phyloP scores from a whole-genome alignment of 805 yeast species.

The Nakazawaea siamensis region DNA sequence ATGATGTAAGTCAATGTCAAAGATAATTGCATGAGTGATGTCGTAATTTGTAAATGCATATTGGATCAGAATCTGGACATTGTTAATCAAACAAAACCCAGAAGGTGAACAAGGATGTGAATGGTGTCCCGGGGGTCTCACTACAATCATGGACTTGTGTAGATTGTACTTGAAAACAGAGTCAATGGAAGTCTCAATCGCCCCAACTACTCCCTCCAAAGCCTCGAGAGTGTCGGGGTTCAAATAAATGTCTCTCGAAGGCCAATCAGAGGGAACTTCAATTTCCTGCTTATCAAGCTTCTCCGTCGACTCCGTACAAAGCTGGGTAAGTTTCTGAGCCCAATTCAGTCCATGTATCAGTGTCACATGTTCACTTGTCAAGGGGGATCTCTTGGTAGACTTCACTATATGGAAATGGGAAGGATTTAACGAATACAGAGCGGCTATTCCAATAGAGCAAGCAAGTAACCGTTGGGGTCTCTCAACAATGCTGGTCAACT shows the following conservation, averaged over 20 bases:
- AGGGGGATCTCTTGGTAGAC: conserved; percentile 36
- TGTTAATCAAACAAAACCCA: conserved; percentile 76
- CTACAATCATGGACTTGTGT: conserved; percentile 53
- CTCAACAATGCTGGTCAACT: conserved; percentile 65
- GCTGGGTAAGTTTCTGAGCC: conserved; percentile 49
- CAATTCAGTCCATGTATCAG: conserved; percentile 70
- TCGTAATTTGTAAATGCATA: conserved; percentile 57
- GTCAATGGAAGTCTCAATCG: conserved; percentile 67
- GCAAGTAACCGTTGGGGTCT: conserved; percentile 77
- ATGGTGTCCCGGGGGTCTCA: conserved; percentile 85
- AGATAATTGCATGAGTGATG: conserved; percentile 72
- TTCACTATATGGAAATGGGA: conserved; percentile 43
- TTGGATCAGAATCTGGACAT: conserved; percentile 74
- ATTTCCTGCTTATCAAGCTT: conserved; percentile 45
- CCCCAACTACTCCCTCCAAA: conserved; percentile 68
- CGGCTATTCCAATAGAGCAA: conserved; percentile 67
- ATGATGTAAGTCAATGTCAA: conserved; percentile 81
- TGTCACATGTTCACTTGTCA: conserved; percentile 51
- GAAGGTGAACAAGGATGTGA: conserved; percentile 78
- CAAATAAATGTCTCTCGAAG: conserved; percentile 73
- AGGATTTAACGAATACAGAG: conserved; percentile 65
- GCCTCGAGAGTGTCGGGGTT: conserved; percentile 61
- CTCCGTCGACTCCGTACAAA: conserved; percentile 51
- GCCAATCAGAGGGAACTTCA: conserved; percentile 80
- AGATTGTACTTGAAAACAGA: conserved; percentile 28